phyloP scores from a whole-genome alignment of 148 eudicot species.

The Camellia sinensis region DNA sequence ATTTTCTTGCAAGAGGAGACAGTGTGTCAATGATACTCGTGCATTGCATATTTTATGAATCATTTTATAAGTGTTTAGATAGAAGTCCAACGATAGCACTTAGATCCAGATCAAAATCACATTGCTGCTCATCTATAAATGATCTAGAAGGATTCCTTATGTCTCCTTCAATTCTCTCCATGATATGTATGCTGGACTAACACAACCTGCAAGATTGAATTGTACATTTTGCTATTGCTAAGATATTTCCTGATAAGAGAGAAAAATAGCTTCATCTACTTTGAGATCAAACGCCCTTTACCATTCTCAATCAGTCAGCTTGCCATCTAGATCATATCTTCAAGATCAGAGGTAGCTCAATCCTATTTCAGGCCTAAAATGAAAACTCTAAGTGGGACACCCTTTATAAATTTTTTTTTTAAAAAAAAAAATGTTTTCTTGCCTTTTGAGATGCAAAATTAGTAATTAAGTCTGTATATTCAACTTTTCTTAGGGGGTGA shows the following conservation, averaged over 20 bases:
- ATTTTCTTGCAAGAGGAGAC: conserved; percentile 2
- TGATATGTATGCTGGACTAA: background rate
- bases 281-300: conserved; percentile 14
- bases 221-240: background rate
- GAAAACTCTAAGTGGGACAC: too few relatives aligned
- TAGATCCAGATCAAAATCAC: background rate
- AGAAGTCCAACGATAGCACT: too few relatives aligned
- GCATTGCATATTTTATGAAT: too few relatives aligned
- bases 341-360: conserved; percentile 7
- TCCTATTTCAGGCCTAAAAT: too few relatives aligned
- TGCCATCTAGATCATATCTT: conserved; percentile 27
- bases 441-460: too few relatives aligned
- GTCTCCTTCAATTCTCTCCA: background rate
- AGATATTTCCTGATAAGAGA: background rate
- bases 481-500: too few relatives aligned
- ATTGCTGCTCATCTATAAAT: background rate
- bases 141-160: background rate
- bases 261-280: conserved; percentile 16
- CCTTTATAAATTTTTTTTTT: too few relatives aligned
- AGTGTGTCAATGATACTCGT: background rate
- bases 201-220: background rate
- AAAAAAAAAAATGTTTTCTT: too few relatives aligned
- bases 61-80: too few relatives aligned
- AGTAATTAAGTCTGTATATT: too few relatives aligned
- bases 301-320: conserved; percentile 32